Evolutionary conservation across 768 basidiomycete species (phyloP), one percentile per base, ranked within the genome.

Genomic region (Butyriboletus loyo): DNA sequence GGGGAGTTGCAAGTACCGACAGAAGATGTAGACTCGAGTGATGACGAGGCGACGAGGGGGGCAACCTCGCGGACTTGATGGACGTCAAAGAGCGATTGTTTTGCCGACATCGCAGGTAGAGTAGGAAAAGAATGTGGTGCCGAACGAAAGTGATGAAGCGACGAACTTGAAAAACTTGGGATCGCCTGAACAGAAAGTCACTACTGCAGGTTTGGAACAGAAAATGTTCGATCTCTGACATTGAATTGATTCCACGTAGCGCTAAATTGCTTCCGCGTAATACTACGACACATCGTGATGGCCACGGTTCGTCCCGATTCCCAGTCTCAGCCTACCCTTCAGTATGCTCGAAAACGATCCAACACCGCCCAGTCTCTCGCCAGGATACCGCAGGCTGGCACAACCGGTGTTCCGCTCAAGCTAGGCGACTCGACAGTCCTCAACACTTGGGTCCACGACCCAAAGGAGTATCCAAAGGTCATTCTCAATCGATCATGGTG

Each of bases 401-500:
- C 54, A 4, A 30, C 52, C 14, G 22, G 37, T 7, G 38, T 68
- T 17, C 80, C 83, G 0, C 72, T 90, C 15, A 77, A 78, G 62
- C 60, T 80, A 21, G 88, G 88, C 14, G 87, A 87, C 56, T 75
- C 71, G 6, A 85, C 81, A 59, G 70, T 77, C 2, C 71, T 91
- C 42, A 86, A 83, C 34, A 75, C 78, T 13, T 90, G 89, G 89
- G 87, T 91, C 4, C 85, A 88, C 62, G 86, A 89, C 51, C 60
- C 76, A 32, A 85, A 83, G 61, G 82, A 86, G 47, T 77, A 80
- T 0, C 65, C 76, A 8, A 69, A 70, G 17, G 83, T 89, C 49
- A 73, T 83, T 17, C 77, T 93, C 66, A 91, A 92, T 57, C 85
- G 85, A 39, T 73, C 81, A 11, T 82, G 76, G 66, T 90, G 87